Base-by-base conservation (phyloP, 306 rosid genomes). In the Pyrus communis region DNA sequence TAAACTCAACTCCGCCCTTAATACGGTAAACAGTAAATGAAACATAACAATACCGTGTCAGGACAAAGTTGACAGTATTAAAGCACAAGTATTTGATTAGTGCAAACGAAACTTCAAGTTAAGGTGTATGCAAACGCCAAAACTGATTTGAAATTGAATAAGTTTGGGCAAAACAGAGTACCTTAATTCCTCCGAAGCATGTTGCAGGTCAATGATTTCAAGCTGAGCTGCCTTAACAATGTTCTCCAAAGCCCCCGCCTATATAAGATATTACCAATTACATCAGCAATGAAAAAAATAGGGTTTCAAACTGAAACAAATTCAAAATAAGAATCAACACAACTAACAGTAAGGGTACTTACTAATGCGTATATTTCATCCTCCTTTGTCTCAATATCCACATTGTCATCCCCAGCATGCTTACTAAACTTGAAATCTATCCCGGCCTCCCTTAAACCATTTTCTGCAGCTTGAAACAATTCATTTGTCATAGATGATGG, bases 161-260 rank as follows among this genome's bases (percentile, higher is more conserved):
- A 23, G 49, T 75, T 81, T 81, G 73, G 77, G 52, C 76, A 65
- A 73, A 67, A 57, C 76, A 62, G 21, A 77, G 74, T 89, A 95
- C 98, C 97, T 91, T 81, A 92, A 77, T 78, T 88, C 93, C 43
- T 84, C 95, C 79, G 79, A 88, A 55, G 90, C 80, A 84, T 92
- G 97, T 77, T 84, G 93, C 67, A 95, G 89, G 38, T 92, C 97
- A 69, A 92, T 90, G 81, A 95, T 95, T 86, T 95, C 99, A 78
- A 92, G 85, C 86, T 95, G 99, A 78, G 99, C 92, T 43, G 87
- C 88, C 90, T 91, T 92, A 10, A 95, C 97, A 51, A 95, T 93
- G 83, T 92, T 77, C 91, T 95, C 98, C 88, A 95, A 80, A 69
- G 99, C 96, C 82, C 93, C 93, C 75, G 99, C 98, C 99, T 95